These are phyloP conservation scores for Saxophila tyrrhenica DNA, from an alignment of 495 filamentous ascomycete genomes.

Conservation along the genomic window DNA sequence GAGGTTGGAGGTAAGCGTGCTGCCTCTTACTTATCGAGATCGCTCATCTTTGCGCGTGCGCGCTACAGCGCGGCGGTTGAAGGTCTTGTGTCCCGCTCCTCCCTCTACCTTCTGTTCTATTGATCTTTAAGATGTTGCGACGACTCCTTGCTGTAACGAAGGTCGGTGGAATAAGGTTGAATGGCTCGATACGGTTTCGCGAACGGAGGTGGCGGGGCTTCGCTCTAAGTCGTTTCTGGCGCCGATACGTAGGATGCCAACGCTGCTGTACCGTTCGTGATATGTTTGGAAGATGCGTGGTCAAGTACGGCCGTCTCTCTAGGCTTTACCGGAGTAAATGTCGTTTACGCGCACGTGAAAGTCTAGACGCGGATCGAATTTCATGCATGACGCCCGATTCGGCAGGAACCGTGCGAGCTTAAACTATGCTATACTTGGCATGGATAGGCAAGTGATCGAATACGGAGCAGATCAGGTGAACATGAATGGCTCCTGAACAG, in stretches of 20 bases:
- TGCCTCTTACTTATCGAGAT: slow-evolving; percentile 61
- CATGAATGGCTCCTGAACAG: too few species aligned
- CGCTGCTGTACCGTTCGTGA: background rate
- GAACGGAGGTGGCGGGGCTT: background rate
- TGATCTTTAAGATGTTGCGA: background rate
- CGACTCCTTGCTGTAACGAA: background rate
- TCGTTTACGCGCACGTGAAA: background rate
- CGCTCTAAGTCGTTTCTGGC: background rate
- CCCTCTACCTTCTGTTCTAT: background rate
- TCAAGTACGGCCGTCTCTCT: too few species aligned
- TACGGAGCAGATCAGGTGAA: too few species aligned
- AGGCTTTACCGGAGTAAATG: too few species aligned
- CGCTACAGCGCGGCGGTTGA: background rate
- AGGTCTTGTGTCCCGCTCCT: background rate
- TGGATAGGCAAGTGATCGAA: too few species aligned
- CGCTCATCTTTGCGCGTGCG: slow-evolving; percentile 54
- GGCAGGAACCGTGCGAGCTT: too few species aligned
- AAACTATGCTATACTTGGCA: too few species aligned
- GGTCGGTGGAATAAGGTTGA: background rate
- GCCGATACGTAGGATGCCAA: background rate
- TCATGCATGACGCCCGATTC: background rate
- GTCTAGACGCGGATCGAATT: background rate
- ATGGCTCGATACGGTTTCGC: background rate
- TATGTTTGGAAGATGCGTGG: background rate
- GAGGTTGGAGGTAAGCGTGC: too few species aligned